Percentiles rank a stretch among this genome's conserved stretches.
Conservation (phyloP, 495 filamentous ascomycete genomes). For the Trypethelium eluteriae region DNA sequence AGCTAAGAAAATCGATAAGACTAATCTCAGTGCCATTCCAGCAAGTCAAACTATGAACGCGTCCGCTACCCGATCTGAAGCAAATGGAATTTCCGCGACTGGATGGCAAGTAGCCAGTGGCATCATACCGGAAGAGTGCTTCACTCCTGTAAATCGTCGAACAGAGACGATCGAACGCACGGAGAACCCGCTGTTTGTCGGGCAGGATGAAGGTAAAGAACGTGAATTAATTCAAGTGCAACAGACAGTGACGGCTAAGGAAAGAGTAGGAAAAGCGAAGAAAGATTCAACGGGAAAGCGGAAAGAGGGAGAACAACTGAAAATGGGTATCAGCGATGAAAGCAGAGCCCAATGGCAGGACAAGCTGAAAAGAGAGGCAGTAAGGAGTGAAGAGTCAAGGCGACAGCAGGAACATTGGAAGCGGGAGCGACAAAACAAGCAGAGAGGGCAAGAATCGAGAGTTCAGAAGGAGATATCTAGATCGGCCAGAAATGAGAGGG, state of each 20-base stretch:
- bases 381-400: no score
- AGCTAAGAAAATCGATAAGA: background rate
- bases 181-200: background rate
- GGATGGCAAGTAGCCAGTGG: background rate
- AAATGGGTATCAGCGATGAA: background rate
- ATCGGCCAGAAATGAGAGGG: no score
- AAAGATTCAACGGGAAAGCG: background rate
- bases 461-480: no score
- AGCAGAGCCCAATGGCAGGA: background rate
- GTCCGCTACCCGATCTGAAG: background rate
- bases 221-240: background rate
- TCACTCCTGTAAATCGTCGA: background rate
- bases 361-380: background rate
- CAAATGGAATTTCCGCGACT: background rate
- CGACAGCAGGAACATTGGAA: no score
- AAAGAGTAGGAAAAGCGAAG: background rate
- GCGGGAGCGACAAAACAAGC: no score
- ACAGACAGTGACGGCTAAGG: background rate
- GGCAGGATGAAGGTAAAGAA: background rate
- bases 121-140: slow-evolving; percentile 3
- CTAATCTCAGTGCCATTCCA: background rate
- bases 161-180: background rate
- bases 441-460: no score
- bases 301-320: background rate
- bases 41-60: background rate